Base-by-base conservation (phyloP, 2,329 filamentous ascomycete species). In the Pyricularia grisea region DNA sequence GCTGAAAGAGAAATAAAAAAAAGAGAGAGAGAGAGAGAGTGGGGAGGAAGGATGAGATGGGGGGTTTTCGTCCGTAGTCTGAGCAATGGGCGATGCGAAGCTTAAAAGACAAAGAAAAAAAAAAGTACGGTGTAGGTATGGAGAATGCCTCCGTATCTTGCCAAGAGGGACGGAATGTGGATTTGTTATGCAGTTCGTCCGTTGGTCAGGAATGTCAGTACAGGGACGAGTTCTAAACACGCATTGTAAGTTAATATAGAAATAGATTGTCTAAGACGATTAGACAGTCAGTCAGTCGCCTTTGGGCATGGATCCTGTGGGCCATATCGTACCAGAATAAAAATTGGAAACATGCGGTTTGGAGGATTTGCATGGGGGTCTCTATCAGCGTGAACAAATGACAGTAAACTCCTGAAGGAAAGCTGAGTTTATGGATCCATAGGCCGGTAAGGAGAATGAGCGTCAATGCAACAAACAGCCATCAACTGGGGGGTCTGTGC, bases 41-140 rank as follows among this genome's bases (percentile, higher is more conserved):
- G 69, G 87, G 87, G 69, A 85, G 95, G 72, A 90, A 88, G 80
- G 89, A 89, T 77, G 85, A 92, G 74, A 95, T 99, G 77, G 33
- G 93, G 87, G 78, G 93, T 91, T 73, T 98, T 98, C 74, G 87
- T 99, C 2, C 12, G 58, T 61, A 61, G 4, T 61, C 6, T 23
- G 17, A 3, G 20, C 50, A 58, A n/a, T n/a, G n/a, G n/a, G n/a
- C n/a, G n/a, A 25, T 27, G 23, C 4, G 58, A 61, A 61, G 58
- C 20, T 61, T 25, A 25, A n/a, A n/a, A n/a, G n/a, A n/a, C n/a
- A 55, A n/a, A 61, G n/a, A 61, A 23, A 27, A 61, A 11, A 58
- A 61, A 36, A 17, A 12, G 42, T 55, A 55, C 7, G 42, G 42
- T 20, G 42, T n/a, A 55, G 17, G 6, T 55, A 55, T 20, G 42